Evolutionary conservation across 1,284 basidiomycete species (phyloP), one percentile per base, ranked within the genome.

Genomic region (Austroboletus niveus): DNA sequence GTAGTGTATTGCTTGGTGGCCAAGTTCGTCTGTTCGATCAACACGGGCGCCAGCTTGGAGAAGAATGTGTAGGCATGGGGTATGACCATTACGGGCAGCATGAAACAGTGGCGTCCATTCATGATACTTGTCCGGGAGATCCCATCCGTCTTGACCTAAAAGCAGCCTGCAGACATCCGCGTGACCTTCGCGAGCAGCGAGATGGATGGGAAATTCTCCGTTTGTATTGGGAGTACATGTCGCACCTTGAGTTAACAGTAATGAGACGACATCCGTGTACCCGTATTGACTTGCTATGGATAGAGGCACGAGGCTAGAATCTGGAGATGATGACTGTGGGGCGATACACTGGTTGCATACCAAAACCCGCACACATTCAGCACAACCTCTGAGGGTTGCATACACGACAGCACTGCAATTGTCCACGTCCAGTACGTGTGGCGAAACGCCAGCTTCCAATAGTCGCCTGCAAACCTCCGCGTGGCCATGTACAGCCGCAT

Each of bases 51-150:
- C 89, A 7, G 89, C 88, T 34, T 84, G 80, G 10, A 99, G 79
- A 30, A 99, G 76, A 32, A 92, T 79, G 42, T 76, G 74, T 46
- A 98, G 81, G 66, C 92, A 97, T 10, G 78, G 78, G 27, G 80
- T 72, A 61, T 89, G 90, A 1, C 97, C 96, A 57, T 92, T 88
- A 31, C 94, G 87, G 1, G 95, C 91, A 5, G 97, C 94, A 69
- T 99, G 96, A 68, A 97, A 95, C 45, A 98, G 78, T 20, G 97
- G 96, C 8, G 96, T 99, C 94, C 97, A 98, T 68, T 96, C 91
- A 64, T 97, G 93, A 71, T 95, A 94, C 69, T 97, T 99, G 77
- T 99, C 96, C 5, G 87, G 84, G 24, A 85, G 79, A 68, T 99
- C 93, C 83, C 92, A 92, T 8, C 89, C 91, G 9, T 89, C 84